Base-by-base conservation (phyloP, 805 yeast genomes). In the Nakazawaea ambrosiae region DNA sequence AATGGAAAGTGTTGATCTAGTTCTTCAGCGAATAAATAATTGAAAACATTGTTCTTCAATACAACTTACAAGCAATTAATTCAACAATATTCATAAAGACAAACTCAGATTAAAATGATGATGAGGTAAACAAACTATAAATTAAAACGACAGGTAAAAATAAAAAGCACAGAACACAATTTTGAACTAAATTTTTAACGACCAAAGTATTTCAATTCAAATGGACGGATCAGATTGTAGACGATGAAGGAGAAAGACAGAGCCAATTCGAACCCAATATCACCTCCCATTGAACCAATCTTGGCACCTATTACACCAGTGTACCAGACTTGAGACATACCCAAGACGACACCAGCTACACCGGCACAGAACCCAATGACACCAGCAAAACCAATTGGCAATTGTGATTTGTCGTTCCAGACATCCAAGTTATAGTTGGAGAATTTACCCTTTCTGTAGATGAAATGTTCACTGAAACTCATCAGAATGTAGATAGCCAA, bases 321-420 rank as follows among this genome's bases (percentile, higher is more conserved):
- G 66, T 80, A 89, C 86, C 95, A 89, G 4, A 73, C 72, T 65
- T 87, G 95, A 54, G 69, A 66, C 95, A 89, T 87, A 48, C 97
- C 96, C 33, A 85, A 41, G 9, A 78, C 95, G 27, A 79, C 85
- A 58, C 96, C 96, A 23, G 81, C 89, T 33, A 71, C 81, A 57
- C 95, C 96, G 47, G 81, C 75, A 58, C 84, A 71, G 66, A 88
- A 78, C 3, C 84, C 96, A 47, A 77, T 58, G 14, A 75, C 58
- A 45, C 95, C 95, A 2, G 96, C 94, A 36, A 60, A 49, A 39
- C 96, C 96, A 27, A 79, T 60, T 30, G 95, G 95, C 45, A 81
- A 66, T 37, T 69, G 61, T 20, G 63, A 55, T 52, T 67, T 65
- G 48, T 79, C 75, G 46, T 74, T 59, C 69, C 78, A 82, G 47